A percentile compares a stretch with the other conserved stretches of the same genome.
Conservation (phyloP, 192 early-diverging fungal species). For the Gorgonomyces haynaldii region DNA sequence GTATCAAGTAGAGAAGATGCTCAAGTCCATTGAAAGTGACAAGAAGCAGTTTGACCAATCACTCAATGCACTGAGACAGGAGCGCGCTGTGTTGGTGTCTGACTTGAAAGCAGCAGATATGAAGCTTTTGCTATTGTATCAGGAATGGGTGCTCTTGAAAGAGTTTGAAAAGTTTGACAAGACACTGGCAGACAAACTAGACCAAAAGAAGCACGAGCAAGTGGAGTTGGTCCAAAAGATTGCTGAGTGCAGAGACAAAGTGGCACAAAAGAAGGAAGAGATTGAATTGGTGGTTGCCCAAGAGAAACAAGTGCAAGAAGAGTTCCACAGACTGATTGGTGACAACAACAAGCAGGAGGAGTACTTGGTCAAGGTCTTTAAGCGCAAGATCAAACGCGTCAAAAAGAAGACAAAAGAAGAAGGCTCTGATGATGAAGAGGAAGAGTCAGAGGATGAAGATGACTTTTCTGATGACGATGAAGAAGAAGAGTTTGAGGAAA, state of each 20-base stretch:
- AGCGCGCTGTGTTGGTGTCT: slow-evolving; percentile 10
- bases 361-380: slow-evolving; percentile 44
- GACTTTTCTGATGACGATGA: slow-evolving; percentile 22
- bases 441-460: slow-evolving; percentile 34
- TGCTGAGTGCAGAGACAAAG: slow-evolving; percentile 49
- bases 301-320: slow-evolving; percentile 43
- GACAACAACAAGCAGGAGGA: slow-evolving; percentile 56
- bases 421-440: slow-evolving; percentile 25
- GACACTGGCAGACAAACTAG: slow-evolving; percentile 38
- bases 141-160: slow-evolving; percentile 52
- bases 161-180: slow-evolving; percentile 58
- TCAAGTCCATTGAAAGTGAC: slow-evolving; percentile 16
- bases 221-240: slow-evolving; percentile 47
- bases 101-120: slow-evolving; percentile 52
- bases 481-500: slow-evolving; percentile 27
- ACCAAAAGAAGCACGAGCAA: slow-evolving; percentile 37
- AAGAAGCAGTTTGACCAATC: slow-evolving; percentile 32
- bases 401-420: slow-evolving; percentile 27
- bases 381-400: slow-evolving; percentile 44
- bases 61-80: slow-evolving; percentile 28
- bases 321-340: slow-evolving; percentile 30
- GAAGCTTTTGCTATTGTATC: slow-evolving; percentile 44
- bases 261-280: slow-evolving; percentile 44
- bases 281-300: slow-evolving; percentile 38
- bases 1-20: background rate